A percentile compares a stretch with the other conserved stretches of the same genome.
phyloP scores from a whole-genome alignment of 345 rosid genomes.

The Rubroshorea leprosula region DNA sequence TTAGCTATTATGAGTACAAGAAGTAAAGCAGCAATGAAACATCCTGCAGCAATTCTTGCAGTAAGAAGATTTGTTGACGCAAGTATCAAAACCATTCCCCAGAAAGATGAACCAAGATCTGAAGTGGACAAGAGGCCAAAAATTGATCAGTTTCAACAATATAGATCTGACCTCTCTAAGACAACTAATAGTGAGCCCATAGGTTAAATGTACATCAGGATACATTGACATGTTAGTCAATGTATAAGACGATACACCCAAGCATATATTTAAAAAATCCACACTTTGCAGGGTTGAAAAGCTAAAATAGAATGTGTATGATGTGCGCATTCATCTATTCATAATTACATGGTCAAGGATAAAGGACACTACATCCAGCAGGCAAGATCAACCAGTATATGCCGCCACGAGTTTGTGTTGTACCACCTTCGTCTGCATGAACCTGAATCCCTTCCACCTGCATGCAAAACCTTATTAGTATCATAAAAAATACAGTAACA shows the following conservation, averaged over 20 bases:
- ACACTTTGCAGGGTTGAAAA: too few species aligned
- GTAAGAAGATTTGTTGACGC: slow-evolving; percentile 61
- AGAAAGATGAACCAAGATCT: slow-evolving; percentile 70
- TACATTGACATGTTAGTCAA: neutral
- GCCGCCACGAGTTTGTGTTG: slow-evolving; percentile 59
- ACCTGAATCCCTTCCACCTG: slow-evolving; percentile 73
- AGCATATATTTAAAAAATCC: too few species aligned
- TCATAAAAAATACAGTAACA: neutral
- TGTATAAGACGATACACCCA: too few species aligned
- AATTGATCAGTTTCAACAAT: neutral
- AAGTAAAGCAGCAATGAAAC: slow-evolving; percentile 43
- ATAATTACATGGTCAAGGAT: slow-evolving; percentile 6
- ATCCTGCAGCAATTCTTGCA: slow-evolving; percentile 65
- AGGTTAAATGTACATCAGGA: slow-evolving; percentile 3
- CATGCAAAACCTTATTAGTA: slow-evolving; percentile 8
- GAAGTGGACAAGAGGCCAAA: slow-evolving; percentile 5
- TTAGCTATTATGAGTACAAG: slow-evolving; percentile 56
- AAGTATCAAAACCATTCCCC: slow-evolving; percentile 66
- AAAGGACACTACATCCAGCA: slow-evolving; percentile 48
- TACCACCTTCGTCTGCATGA: slow-evolving; percentile 67
- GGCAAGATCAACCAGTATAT: slow-evolving; percentile 55
- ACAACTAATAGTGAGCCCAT: neutral
- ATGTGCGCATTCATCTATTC: neutral
- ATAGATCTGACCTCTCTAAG: too few species aligned
- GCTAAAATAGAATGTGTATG: too few species aligned